Percentiles rank a stretch among this genome's conserved stretches.
phyloP scores from a whole-genome alignment of 1,284 basidiomycete genomes.

The Cerioporus squamosus region DNA sequence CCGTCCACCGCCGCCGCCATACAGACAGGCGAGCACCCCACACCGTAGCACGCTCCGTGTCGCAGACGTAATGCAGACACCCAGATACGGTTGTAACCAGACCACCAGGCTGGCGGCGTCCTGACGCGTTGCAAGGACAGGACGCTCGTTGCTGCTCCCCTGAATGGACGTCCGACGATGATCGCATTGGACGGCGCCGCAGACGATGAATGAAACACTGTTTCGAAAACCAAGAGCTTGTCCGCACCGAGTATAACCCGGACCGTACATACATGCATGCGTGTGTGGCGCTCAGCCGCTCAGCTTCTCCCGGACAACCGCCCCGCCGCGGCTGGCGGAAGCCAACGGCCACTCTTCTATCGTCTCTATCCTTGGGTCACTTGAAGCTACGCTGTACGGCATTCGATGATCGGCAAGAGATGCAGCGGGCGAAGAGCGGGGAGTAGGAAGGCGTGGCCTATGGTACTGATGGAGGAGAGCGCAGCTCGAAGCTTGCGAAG shows the following conservation, averaged over 20 bases:
- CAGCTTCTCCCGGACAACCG: not conserved
- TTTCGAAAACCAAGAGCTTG: slow-evolving; percentile 13
- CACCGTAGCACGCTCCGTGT: too few relatives aligned
- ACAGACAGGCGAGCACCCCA: too few relatives aligned
- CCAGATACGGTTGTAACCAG: too few relatives aligned
- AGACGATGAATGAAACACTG: slow-evolving; percentile 3
- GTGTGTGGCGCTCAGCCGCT: slow-evolving; percentile 12
- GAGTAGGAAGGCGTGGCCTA: slow-evolving; percentile 2
- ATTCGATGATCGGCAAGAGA: slow-evolving; percentile 7
- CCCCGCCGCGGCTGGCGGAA: not conserved
- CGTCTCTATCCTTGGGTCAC: not conserved
- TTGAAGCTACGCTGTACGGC: slow-evolving; percentile 6
- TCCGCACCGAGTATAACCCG: slow-evolving; percentile 19
- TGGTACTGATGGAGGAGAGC: slow-evolving; percentile 17
- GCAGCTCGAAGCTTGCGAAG: slow-evolving; percentile 85
- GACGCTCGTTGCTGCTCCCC: slow-evolving; percentile 3
- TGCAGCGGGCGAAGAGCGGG: not conserved
- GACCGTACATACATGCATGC: slow-evolving; percentile 17
- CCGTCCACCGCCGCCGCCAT: slow-evolving; percentile 7
- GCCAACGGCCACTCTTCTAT: not conserved
- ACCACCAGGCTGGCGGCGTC: not conserved
- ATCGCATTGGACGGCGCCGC: slow-evolving; percentile 17
- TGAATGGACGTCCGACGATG: slow-evolving; percentile 11
- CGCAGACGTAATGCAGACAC: too few relatives aligned
- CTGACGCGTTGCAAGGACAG: too few relatives aligned